Percentiles rank a stretch among this genome's conserved stretches.
These are phyloP conservation scores for Phytophthora rubi DNA, from an alignment of 352 stramenopile species.

Conservation along the genomic window DNA sequence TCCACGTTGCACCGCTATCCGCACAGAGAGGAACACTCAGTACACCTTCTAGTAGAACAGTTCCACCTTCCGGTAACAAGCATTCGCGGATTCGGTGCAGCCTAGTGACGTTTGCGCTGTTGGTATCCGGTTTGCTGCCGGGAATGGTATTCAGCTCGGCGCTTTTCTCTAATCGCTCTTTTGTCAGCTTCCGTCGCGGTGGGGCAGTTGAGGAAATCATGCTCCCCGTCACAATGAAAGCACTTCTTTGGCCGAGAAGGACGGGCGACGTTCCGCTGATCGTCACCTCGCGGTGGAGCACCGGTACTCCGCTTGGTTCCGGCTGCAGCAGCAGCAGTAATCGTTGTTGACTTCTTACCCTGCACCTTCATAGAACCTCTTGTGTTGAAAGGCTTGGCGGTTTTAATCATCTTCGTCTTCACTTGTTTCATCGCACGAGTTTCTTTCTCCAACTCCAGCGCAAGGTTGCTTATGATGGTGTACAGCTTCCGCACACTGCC, in stretches of 20 bases:
- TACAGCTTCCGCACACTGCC: too few relatives aligned
- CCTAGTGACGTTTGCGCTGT: slow-evolving; percentile 1
- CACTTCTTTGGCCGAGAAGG: slow-evolving; percentile 1
- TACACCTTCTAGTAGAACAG: too few relatives aligned
- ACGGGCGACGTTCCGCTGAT: slow-evolving; percentile 2
- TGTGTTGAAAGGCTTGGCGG: too few relatives aligned
- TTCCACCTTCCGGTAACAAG: too few relatives aligned
- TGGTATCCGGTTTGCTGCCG: neutral
- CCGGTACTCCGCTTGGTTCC: too few relatives aligned
- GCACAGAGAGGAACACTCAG: too few relatives aligned
- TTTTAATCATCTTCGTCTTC: neutral
- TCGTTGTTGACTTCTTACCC: neutral
- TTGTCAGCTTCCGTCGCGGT: neutral
- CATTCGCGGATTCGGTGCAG: neutral
- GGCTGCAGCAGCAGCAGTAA: slow-evolving; percentile 6
- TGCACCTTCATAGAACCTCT: too few relatives aligned
- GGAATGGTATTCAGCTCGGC: slow-evolving; percentile 1
- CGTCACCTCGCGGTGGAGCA: neutral
- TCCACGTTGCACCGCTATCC: neutral
- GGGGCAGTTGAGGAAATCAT: slow-evolving; percentile 14
- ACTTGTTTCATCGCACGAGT: slow-evolving; percentile 3
- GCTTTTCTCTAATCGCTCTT: slow-evolving; percentile 18
- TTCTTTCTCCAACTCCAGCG: neutral
- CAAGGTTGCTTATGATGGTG: too few relatives aligned
- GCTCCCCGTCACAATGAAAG: slow-evolving; percentile 10